Evolutionary conservation across 441 rosid genomes (phyloP).

Genomic region (Syzygium syzygioides): DNA sequence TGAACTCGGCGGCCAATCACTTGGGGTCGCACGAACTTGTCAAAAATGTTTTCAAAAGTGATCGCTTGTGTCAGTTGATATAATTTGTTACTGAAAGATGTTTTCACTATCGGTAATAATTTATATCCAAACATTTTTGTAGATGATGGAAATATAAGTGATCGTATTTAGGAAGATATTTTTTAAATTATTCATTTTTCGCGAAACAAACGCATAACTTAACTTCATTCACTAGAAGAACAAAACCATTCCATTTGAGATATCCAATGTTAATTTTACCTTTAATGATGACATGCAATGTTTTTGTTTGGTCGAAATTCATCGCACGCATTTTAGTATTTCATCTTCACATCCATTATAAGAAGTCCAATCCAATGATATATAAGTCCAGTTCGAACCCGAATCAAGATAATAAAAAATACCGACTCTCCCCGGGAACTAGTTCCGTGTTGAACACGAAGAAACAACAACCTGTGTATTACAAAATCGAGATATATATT

Average conservation of each 20-base stretch:
- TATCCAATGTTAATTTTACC: not conserved
- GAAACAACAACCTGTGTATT: not conserved
- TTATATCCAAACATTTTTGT: too few relatives aligned
- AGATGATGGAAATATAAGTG: too few relatives aligned
- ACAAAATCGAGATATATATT: not conserved
- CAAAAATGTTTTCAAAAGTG: too few relatives aligned
- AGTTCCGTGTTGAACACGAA: not conserved
- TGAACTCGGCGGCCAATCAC: too few relatives aligned
- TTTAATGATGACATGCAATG: not conserved
- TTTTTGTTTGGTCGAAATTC: not conserved
- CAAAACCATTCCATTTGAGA: not conserved
- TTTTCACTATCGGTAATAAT: too few relatives aligned
- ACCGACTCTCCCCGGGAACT: not conserved
- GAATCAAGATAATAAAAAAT: not conserved
- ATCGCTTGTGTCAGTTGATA: too few relatives aligned
- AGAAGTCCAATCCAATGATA: not conserved
- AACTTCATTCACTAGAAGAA: not conserved
- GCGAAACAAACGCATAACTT: rapidly evolving
- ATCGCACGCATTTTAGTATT: not conserved
- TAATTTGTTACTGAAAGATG: too few relatives aligned
- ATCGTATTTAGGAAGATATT: too few relatives aligned
- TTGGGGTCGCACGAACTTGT: too few relatives aligned
- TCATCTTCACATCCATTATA: not conserved
- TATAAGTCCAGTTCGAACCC: not conserved
- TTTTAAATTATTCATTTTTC: not conserved